These are phyloP conservation scores for Aquilaria malaccensis DNA, from an alignment of 345 rosid species.

Conservation along the genomic window DNA sequence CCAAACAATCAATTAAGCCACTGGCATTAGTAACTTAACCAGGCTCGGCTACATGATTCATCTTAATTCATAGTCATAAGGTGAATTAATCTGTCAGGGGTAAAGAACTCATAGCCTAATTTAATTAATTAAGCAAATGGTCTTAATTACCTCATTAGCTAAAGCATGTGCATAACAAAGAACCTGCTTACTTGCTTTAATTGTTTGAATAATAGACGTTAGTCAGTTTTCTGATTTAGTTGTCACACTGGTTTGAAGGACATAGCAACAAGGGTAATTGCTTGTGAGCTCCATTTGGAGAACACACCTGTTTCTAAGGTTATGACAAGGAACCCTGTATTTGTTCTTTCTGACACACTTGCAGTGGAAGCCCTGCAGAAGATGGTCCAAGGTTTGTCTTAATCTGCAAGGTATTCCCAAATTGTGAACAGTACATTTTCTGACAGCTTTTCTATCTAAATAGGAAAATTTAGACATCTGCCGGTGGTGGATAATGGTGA, in stretches of 20 bases:
- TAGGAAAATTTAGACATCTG: constrained; percentile 97
- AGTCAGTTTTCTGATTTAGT: no score
- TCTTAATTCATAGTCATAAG: no score
- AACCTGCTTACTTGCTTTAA: no score
- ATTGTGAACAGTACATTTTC: neutral
- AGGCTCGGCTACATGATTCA: no score
- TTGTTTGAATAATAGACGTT: no score
- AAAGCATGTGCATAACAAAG: no score
- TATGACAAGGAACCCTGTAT: constrained; percentile 91
- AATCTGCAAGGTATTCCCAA: constrained; percentile 9
- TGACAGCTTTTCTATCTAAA: constrained; percentile 1
- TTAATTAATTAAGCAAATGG: no score
- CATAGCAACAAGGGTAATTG: constrained; percentile 82
- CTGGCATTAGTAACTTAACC: no score
- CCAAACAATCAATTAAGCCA: no score
- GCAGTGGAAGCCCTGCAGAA: constrained; percentile 99
- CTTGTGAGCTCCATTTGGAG: constrained; percentile 66
- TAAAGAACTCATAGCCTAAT: no score
- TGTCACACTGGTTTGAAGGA: constrained; percentile 38
- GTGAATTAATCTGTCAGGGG: no score
- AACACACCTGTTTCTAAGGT: constrained; percentile 94
- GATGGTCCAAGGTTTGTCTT: constrained; percentile 87
- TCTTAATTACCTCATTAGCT: no score
- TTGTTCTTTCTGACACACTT: constrained; percentile 93
- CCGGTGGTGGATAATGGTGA: constrained; percentile 99